Evolutionary conservation across 768 basidiomycete genomes (phyloP), one percentile per base, ranked within the genome.

Genomic region (Hericium coralloides): DNA sequence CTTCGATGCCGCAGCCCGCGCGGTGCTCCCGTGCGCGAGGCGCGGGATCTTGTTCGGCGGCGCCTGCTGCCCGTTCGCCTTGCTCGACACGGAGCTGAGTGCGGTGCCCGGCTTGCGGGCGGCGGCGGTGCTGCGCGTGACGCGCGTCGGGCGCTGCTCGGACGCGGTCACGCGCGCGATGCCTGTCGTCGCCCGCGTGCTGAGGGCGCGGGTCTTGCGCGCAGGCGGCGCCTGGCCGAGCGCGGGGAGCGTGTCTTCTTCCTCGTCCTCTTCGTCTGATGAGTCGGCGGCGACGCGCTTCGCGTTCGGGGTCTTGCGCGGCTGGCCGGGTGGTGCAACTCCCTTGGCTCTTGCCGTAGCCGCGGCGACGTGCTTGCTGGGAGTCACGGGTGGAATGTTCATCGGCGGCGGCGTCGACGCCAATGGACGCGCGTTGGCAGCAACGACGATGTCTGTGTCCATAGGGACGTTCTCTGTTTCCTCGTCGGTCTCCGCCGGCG

Each of bases 281-380:
- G 84, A 84, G 59, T 87, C 87, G 53, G 79, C 76, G 1, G 83
- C 82, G 10, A 76, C 67, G 56, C 88, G 83, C 71, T 93, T 92
- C 49, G 83, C 76, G 55, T 82, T 78, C 0, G 93, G 93, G 0
- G 92, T 93, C 74, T 95, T 97, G 62, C 85, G 84, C 31, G 88
- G 91, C 67, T 91, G 92, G 18, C 86, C 89, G 9, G 87, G 89
- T 18, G 91, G 86, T 12, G 81, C 79, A 20, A 89, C 88, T 17
- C 79, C 81, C 36, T 78, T 79, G 0, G 89, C 87, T 58, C 82
- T 84, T 10, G 86, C 86, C 12, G 84, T 72, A 10, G 87, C 88
- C 8, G 79, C 74, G 7, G 81, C 83, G 56, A 90, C 76, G 63
- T 91, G 86, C 57, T 85, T 83, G 64, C 84, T 85, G 6, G 91